Evolutionary conservation across 306 rosid species (phyloP).

Genomic region (Medicago lupulina): DNA sequence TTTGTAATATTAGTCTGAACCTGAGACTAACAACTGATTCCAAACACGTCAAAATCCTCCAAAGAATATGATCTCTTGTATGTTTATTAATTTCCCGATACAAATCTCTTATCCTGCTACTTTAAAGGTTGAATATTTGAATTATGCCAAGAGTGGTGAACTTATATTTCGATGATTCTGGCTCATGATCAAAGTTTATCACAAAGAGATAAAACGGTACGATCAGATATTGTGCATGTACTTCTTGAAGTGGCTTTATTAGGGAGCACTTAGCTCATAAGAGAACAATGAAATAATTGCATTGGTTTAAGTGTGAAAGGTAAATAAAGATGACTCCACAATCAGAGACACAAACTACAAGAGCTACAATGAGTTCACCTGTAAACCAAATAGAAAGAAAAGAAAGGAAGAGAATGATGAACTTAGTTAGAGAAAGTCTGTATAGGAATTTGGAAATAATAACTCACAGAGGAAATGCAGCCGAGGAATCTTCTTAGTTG

Average conservation of each 20-base stretch:
- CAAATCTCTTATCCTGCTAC: background rate
- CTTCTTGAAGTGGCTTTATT: no score
- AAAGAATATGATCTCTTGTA: no score
- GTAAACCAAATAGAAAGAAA: conserved; percentile 7
- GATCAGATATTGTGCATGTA: no score
- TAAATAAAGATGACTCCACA: conserved; percentile 29
- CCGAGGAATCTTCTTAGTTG: conserved; percentile 53
- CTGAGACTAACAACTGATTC: no score
- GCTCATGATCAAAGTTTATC: conserved; percentile 48
- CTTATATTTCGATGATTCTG: conserved; percentile 49
- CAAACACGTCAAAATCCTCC: no score
- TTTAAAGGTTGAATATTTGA: background rate
- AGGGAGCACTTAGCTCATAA: conserved; percentile 72
- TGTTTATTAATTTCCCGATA: no score
- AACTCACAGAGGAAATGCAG: conserved; percentile 52
- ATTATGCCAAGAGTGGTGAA: background rate
- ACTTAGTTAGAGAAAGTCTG: conserved; percentile 72
- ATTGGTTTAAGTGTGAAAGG: conserved; percentile 71
- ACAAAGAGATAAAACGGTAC: no score
- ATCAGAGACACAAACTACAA: background rate
- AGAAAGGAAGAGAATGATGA: conserved; percentile 79
- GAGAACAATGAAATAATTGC: conserved; percentile 66
- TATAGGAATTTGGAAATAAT: conserved; percentile 70
- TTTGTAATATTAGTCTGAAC: background rate
- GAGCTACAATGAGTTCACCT: conserved; percentile 24